Percentiles rank a stretch among this genome's conserved stretches.
Evolutionary conservation across 2,329 filamentous ascomycete genomes (phyloP).

Genomic region (Fusarium euwallaceae): DNA sequence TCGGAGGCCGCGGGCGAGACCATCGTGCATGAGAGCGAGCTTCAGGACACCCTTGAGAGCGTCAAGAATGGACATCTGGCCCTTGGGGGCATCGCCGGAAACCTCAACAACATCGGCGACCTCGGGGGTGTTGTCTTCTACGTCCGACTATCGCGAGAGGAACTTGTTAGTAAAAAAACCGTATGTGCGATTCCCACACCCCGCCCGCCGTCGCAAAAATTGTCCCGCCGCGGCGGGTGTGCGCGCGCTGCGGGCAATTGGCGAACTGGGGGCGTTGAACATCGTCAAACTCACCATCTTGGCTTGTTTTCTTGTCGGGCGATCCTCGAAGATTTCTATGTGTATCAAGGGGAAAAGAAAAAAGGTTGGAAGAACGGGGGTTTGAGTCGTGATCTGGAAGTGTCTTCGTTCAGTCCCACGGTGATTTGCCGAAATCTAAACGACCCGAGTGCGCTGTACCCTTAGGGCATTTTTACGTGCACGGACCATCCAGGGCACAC

Average conservation of each 20-base stretch:
- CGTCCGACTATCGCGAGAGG: slow-evolving; percentile 83
- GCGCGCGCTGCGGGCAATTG: slow-evolving; percentile 36
- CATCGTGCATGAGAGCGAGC: slow-evolving; percentile 99
- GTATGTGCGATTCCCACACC: slow-evolving; percentile 1
- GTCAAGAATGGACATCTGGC: slow-evolving; percentile 97
- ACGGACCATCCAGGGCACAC: slow-evolving; percentile 59
- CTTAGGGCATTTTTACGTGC: slow-evolving; percentile 61
- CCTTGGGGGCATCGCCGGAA: slow-evolving; percentile 89
- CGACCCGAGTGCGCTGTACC: slow-evolving; percentile 49
- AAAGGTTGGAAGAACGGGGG: slow-evolving; percentile 38
- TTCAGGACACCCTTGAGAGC: slow-evolving; percentile 99
- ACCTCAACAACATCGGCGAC: slow-evolving; percentile 94
- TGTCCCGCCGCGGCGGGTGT: slow-evolving; percentile 5
- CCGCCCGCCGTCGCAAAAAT: slow-evolving; percentile 24
- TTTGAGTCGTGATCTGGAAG: slow-evolving; percentile 50
- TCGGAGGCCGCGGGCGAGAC: slow-evolving; percentile 96
- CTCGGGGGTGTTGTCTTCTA: slow-evolving; percentile 98
- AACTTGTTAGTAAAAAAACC: slow-evolving; percentile 36
- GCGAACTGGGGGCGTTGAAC: neutral
- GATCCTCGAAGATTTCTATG: slow-evolving; percentile 75
- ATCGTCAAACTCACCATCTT: slow-evolving; percentile 69
- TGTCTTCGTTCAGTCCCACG: slow-evolving; percentile 50
- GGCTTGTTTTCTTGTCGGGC: slow-evolving; percentile 69
- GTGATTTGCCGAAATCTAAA: slow-evolving; percentile 55
- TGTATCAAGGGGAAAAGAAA: slow-evolving; percentile 47